Percentiles rank a stretch among this genome's conserved stretches.
Evolutionary conservation across 2,329 filamentous ascomycete species (phyloP).

Genomic region (Alternaria triticina): DNA sequence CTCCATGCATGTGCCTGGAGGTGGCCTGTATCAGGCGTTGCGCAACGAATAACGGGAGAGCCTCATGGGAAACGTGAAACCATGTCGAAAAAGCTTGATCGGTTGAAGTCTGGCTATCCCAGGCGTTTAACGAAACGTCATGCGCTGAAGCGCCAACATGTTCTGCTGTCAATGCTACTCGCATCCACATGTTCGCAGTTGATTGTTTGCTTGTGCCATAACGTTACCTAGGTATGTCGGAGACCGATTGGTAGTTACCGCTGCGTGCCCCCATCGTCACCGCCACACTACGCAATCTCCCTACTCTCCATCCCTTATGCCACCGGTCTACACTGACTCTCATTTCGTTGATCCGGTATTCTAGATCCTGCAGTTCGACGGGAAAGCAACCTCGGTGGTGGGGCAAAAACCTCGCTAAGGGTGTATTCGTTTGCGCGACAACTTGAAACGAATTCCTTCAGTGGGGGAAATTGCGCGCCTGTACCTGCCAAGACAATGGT

Average conservation of each 20-base stretch:
- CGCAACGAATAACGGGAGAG: constrained; percentile 24
- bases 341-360: constrained; percentile 9
- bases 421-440: constrained; percentile 3
- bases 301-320: not conserved
- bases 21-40: constrained; percentile 12
- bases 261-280: not conserved
- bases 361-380: constrained; percentile 13
- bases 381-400: constrained; percentile 11
- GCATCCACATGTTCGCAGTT: not conserved
- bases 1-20: constrained; percentile 27
- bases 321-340: constrained; percentile 3
- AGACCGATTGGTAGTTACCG: not conserved
- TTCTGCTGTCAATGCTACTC: constrained; percentile 7
- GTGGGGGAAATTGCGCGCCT: constrained; percentile 23
- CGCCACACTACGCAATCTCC: not conserved
- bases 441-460: constrained; percentile 24
- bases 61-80: constrained; percentile 28
- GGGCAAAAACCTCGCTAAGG: constrained; percentile 19
- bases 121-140: constrained; percentile 38
- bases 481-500: constrained; percentile 14
- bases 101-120: constrained; percentile 6
- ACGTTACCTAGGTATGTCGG: not conserved
- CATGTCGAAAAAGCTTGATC: constrained; percentile 16
- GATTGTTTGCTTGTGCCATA: not conserved
- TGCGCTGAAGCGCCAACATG: constrained; percentile 18